A percentile compares a stretch with the other conserved stretches of the same genome.
phyloP scores from a whole-genome alignment of 208 protist genomes.

The Vickermania ingenoplastis region DNA sequence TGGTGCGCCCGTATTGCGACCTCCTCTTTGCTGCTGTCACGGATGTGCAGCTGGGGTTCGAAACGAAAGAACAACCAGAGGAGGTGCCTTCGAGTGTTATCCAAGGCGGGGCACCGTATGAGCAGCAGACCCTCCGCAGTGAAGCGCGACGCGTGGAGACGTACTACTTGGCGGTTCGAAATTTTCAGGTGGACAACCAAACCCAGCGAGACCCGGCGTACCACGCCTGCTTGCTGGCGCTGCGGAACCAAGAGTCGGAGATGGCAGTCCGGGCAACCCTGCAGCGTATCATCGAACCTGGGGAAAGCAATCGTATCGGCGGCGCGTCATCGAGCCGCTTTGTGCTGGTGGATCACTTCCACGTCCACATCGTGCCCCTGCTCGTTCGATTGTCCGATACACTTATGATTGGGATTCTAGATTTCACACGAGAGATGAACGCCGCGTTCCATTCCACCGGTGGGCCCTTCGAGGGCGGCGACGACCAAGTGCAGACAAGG shows the following conservation, averaged over 20 bases:
- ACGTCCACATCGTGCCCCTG: conserved; percentile 63
- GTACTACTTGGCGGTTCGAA: conserved; percentile 46
- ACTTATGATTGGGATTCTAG: conserved; percentile 42
- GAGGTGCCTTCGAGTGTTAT: background rate
- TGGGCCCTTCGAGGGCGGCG: background rate
- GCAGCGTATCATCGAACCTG: conserved; percentile 30
- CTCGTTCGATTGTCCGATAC: conserved; percentile 76
- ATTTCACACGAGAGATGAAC: conserved; percentile 19
- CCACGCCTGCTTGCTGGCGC: conserved; percentile 55
- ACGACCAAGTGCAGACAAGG: conserved; percentile 4
- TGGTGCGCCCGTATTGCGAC: conserved; percentile 51
- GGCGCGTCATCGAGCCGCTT: conserved; percentile 47
- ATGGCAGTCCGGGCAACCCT: conserved; percentile 43
- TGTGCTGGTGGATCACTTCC: conserved; percentile 60
- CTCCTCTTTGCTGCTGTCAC: conserved; percentile 57
- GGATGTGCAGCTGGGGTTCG: conserved; percentile 50
- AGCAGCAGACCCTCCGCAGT: too few species aligned
- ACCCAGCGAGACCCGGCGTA: conserved; percentile 65
- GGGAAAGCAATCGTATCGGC: too few species aligned
- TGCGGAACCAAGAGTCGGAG: conserved; percentile 27
- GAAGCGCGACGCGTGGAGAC: background rate
- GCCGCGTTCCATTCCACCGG: background rate
- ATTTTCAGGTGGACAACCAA: conserved; percentile 87
- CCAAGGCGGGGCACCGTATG: background rate
- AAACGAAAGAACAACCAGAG: background rate